Conservation (phyloP, 176 grass and related monocot species). For the Bromus sterilis region DNA sequence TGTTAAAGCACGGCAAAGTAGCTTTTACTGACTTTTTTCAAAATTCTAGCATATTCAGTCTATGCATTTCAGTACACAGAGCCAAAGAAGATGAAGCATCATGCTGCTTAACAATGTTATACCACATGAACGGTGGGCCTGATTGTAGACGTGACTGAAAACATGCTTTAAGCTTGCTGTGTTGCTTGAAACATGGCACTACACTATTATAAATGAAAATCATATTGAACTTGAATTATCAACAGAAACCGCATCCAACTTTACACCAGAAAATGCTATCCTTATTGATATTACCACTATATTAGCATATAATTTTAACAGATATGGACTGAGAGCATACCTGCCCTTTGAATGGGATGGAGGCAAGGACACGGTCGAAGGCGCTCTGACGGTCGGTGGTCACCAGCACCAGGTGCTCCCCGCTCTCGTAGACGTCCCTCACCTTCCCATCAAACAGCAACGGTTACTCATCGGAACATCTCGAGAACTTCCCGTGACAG, state of each 20-base stretch:
- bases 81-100: neutral
- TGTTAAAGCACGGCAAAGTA: neutral
- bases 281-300: neutral
- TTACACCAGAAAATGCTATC: neutral
- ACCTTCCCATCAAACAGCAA: constrained; percentile 41
- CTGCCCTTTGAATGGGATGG: constrained; percentile 98
- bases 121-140: neutral
- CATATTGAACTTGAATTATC: neutral
- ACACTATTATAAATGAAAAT: neutral
- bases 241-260: neutral
- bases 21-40: neutral
- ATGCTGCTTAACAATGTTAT: neutral
- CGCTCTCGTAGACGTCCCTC: constrained; percentile 89
- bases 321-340: constrained; percentile 12
- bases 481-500: neutral
- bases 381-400: constrained; percentile 95
- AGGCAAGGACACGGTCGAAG: constrained; percentile 86
- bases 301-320: neutral
- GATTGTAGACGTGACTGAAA: neutral
- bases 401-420: constrained; percentile 77
- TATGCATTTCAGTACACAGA: neutral
- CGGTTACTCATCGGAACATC: neutral
- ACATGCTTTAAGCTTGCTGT: neutral
- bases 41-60: neutral
- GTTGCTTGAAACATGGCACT: neutral